These are phyloP conservation scores for Pseudogymnoascus sp. DNA, from an alignment of 2,329 filamentous ascomycete species.

Conservation along the genomic window DNA sequence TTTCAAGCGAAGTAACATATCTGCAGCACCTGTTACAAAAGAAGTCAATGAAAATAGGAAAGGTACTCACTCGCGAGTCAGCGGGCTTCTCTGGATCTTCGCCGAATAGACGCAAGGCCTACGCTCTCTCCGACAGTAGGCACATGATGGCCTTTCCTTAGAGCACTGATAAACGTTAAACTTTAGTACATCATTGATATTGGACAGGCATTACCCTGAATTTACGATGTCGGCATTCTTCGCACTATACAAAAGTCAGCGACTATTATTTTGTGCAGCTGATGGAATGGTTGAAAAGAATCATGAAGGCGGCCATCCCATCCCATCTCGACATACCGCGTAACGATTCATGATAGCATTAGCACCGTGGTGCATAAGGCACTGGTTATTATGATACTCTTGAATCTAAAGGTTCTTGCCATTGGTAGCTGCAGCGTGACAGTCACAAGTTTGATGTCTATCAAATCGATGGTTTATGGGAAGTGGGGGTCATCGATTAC, in stretches of 20 bases:
- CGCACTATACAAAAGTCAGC: constrained; percentile 5
- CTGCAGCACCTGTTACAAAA: constrained; percentile 16
- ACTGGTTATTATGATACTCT: not conserved
- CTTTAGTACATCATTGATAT: not conserved
- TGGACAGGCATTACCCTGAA: constrained; percentile 9
- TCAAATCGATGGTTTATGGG: constrained; percentile 7
- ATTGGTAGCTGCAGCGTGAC: not conserved
- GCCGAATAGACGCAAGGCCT: not conserved
- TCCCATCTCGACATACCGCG: not conserved
- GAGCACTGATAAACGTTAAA: constrained; percentile 2
- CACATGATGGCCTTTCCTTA: constrained; percentile 7
- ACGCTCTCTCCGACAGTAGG: not conserved
- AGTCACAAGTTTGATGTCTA: not conserved
- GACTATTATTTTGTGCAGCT: not conserved
- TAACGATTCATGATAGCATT: constrained; percentile 5
- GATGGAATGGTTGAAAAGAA: not conserved
- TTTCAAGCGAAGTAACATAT: constrained; percentile 33
- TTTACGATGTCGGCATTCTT: constrained; percentile 3
- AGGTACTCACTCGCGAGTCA: constrained; percentile 3
- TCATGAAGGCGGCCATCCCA: not conserved
- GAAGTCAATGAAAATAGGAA: not conserved
- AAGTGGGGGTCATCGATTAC: not conserved
- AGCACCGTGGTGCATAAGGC: constrained; percentile 4
- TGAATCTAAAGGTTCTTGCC: constrained; percentile 1
- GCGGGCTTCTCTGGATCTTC: constrained; percentile 6